A percentile compares a stretch with the other conserved stretches of the same genome.
Evolutionary conservation across 768 basidiomycete genomes (phyloP).

Genomic region (Lentinula aciculospora): DNA sequence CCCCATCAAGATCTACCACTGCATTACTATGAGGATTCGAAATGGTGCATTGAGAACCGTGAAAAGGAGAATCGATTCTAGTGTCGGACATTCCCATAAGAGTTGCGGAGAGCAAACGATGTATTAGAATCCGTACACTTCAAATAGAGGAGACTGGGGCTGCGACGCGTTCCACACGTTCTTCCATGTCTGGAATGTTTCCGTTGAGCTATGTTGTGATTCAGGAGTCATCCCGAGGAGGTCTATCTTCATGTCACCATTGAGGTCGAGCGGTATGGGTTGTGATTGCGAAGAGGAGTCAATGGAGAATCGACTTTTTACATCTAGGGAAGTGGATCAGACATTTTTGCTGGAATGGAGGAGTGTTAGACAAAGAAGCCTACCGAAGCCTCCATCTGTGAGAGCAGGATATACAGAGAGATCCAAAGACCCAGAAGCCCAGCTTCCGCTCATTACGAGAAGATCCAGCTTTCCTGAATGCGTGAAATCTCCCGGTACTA

Average conservation of each 20-base stretch:
- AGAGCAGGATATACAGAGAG: conserved; percentile 69
- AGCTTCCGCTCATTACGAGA: conserved; percentile 74
- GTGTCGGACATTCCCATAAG: background rate
- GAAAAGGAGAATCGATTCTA: conserved; percentile 57
- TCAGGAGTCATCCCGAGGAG: conserved; percentile 63
- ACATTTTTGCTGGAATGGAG: too few relatives aligned
- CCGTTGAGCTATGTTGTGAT: conserved; percentile 23
- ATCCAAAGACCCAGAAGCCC: conserved; percentile 43
- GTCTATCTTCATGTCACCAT: conserved; percentile 88
- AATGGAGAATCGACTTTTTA: conserved; percentile 38
- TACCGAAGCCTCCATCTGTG: conserved; percentile 62
- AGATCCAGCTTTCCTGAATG: conserved; percentile 89
- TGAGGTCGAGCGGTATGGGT: conserved; percentile 80
- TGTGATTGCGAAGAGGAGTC: conserved; percentile 68
- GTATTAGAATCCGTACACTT: conserved; percentile 44
- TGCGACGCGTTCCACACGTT: conserved; percentile 71
- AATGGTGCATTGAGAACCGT: conserved; percentile 64
- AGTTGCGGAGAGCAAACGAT: background rate
- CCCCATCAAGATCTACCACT: conserved; percentile 89
- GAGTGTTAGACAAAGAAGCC: conserved; percentile 13
- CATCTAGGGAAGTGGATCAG: conserved; percentile 23
- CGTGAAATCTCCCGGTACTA: conserved; percentile 91
- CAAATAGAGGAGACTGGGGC: conserved; percentile 49
- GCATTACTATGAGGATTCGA: conserved; percentile 93
- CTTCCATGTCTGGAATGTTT: conserved; percentile 64